These are phyloP conservation scores for Venturia oleaginea DNA, from an alignment of 2,329 filamentous ascomycete species.

Conservation along the genomic window DNA sequence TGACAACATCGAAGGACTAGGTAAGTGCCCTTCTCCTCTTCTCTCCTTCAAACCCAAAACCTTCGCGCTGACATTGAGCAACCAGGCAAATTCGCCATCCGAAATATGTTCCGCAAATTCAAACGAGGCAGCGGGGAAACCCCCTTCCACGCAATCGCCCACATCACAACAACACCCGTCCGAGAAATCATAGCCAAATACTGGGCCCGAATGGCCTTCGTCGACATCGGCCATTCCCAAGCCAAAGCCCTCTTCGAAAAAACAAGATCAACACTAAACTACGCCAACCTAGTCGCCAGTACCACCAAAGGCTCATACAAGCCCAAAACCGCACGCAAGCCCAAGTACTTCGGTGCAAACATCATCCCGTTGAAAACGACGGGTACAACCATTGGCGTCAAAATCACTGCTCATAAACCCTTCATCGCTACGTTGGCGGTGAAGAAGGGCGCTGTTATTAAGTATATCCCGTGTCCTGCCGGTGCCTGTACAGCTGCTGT, in stretches of 20 bases:
- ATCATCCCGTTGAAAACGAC: slow-evolving; percentile 37
- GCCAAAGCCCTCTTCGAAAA: slow-evolving; percentile 31
- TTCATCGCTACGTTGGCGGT: slow-evolving; percentile 37
- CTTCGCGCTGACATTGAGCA: background rate
- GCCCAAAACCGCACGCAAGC: slow-evolving; percentile 34
- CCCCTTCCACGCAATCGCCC: slow-evolving; percentile 38
- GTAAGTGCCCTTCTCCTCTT: background rate
- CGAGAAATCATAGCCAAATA: slow-evolving; percentile 40
- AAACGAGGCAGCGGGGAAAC: slow-evolving; percentile 39
- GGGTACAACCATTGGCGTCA: slow-evolving; percentile 22
- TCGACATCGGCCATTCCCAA: slow-evolving; percentile 39
- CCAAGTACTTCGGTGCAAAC: slow-evolving; percentile 43
- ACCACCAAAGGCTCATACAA: slow-evolving; percentile 30
- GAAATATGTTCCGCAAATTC: slow-evolving; percentile 33
- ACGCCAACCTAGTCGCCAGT: slow-evolving; percentile 28
- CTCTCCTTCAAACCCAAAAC: background rate
- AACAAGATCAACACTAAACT: slow-evolving; percentile 20
- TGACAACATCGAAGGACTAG: slow-evolving; percentile 30
- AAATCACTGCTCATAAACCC: slow-evolving; percentile 26
- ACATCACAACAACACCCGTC: slow-evolving; percentile 28
- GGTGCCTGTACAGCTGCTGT: background rate
- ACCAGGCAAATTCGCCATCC: slow-evolving; percentile 14
- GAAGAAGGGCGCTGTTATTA: slow-evolving; percentile 23
- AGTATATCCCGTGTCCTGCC: slow-evolving; percentile 23
- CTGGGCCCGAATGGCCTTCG: slow-evolving; percentile 46